Base-by-base conservation (phyloP, 1,284 basidiomycete genomes). In the Ceratorhiza oryzae-sativae region DNA sequence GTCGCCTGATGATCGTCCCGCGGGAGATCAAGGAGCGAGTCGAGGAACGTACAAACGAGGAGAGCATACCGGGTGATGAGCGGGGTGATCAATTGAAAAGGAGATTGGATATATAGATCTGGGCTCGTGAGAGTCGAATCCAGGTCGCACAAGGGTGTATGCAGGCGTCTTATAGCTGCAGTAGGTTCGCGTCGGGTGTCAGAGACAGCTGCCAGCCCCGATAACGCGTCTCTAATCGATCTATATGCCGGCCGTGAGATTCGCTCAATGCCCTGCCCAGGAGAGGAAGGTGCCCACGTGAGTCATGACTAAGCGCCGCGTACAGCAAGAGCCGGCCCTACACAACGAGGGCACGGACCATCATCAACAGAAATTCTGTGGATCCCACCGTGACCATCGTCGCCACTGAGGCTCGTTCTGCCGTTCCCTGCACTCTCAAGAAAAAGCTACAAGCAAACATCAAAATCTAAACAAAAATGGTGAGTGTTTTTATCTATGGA, bases 301-400 rank as follows among this genome's bases (percentile, higher is more conserved):
- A 56, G 32, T 34, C n/a, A 18, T 56, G 30, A 56, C 55, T 18
- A 39, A 39, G 53, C 53, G 18, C 20, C 49, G 48, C 36, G 27
- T 60, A n/a, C n/a, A n/a, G n/a, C 58, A 15, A 15, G 23, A 60
- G 58, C 65, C 65, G 51, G 39, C 65, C 65, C 65, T 68, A 45
- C 39, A 68, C 53, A 68, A 58, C 20, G 13, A 68, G 53, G 51
- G 65, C 65, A 68, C 65, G 53, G 65, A 58, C 65, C 65, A 68
- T 27, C 65, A 68, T 68, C 65, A 68, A 68, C 65, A 68, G 12
- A 68, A 68, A 39, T 56, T 68, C 39, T 68, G 65, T 58, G 51
- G 65, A 67, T 58, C 65, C 48, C 51, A 58, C 65, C 65, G 63
- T 68, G 65, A 68, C 65, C 65, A 68, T 68, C 53, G 65, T 53